Conservation (phyloP, 306 rosid species). For the Prunus mira region DNA sequence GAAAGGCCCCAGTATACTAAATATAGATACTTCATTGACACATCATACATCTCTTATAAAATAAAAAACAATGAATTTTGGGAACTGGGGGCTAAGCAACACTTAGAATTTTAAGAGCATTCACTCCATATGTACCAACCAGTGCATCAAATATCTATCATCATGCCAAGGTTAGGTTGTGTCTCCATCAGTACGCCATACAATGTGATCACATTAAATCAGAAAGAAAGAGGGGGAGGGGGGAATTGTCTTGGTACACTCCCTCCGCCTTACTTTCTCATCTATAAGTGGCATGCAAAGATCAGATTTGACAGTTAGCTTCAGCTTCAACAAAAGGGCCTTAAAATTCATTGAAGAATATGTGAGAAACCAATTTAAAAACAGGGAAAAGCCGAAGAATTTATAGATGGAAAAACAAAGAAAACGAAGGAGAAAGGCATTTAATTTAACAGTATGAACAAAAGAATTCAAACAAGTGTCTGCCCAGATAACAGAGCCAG, state of each 20-base stretch:
- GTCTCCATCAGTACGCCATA: background rate
- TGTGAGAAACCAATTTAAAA: background rate
- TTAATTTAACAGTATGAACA: too few relatives aligned
- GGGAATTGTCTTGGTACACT: too few relatives aligned
- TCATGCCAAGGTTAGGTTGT: background rate
- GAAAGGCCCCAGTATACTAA: background rate
- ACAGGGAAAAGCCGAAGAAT: background rate
- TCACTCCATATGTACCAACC: background rate
- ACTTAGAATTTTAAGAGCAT: background rate
- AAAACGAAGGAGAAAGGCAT: background rate
- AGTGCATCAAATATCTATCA: background rate
- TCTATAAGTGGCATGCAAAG: too few relatives aligned
- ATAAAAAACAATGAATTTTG: background rate
- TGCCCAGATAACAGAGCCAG: too few relatives aligned
- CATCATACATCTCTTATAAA: background rate
- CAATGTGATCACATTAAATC: background rate
- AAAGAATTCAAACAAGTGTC: background rate
- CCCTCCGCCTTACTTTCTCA: too few relatives aligned
- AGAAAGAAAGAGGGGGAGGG: background rate
- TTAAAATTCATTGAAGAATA: background rate
- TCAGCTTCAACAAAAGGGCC: too few relatives aligned
- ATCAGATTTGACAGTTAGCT: background rate
- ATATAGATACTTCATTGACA: background rate
- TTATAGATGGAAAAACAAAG: background rate
- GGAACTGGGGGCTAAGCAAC: background rate